Percentiles rank a stretch among this genome's conserved stretches.
These are phyloP conservation scores for Gossypium thurberi DNA, from an alignment of 345 rosid genomes.

Conservation along the genomic window DNA sequence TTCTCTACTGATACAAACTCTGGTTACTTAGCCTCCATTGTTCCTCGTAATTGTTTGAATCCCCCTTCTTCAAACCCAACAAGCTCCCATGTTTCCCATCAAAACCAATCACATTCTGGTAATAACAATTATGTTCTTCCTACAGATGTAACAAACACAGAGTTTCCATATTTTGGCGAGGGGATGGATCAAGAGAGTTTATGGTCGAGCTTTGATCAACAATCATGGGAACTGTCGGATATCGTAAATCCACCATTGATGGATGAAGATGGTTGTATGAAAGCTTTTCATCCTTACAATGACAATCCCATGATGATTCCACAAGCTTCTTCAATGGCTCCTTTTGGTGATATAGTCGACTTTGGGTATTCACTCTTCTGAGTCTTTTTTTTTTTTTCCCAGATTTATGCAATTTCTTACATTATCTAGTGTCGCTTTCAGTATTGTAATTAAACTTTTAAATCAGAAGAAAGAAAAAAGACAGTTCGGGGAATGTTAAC, in stretches of 20 bases:
- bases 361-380: constrained; percentile 35
- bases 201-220: constrained; percentile 19
- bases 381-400: background rate
- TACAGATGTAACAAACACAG: background rate
- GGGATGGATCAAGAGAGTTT: constrained; percentile 14
- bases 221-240: constrained; percentile 48
- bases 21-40: constrained; percentile 87
- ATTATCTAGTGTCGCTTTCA: background rate
- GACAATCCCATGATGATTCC: constrained; percentile 14
- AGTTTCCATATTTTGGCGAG: constrained; percentile 21
- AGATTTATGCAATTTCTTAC: background rate
- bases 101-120: constrained; percentile 11
- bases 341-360: constrained; percentile 40
- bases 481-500: constrained; percentile 10
- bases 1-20: constrained; percentile 48
- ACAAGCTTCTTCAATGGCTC: constrained; percentile 29
- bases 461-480: background rate
- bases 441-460: background rate
- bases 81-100: constrained; percentile 14
- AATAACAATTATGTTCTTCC: constrained; percentile 8
- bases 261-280: constrained; percentile 35
- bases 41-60: constrained; percentile 78
- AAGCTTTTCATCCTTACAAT: constrained; percentile 17
- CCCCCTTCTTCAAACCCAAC: constrained; percentile 37
- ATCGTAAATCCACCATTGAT: constrained; percentile 38